Percentiles rank a stretch among this genome's conserved stretches.
phyloP scores from a whole-genome alignment of 306 rosid species.

The Oxytropis ochrocephala region DNA sequence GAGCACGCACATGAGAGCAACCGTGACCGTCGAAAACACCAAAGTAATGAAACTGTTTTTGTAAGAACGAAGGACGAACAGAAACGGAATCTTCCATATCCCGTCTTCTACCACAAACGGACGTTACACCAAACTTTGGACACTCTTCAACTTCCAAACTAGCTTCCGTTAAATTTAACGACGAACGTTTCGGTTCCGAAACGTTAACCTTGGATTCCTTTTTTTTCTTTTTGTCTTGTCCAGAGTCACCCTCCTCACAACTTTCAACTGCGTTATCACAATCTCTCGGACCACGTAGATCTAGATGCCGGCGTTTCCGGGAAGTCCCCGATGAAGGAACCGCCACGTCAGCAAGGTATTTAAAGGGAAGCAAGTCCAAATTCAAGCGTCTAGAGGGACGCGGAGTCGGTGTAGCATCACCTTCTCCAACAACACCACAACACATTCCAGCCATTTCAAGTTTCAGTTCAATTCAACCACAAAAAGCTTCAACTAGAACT shows the following conservation, averaged over 20 bases:
- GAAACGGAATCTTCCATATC: constrained; percentile 94
- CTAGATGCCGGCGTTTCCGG: constrained; percentile 48
- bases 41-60: constrained; percentile 36
- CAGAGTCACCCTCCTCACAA: not conserved
- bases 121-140: constrained; percentile 57
- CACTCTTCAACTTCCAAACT: not conserved
- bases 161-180: not conserved
- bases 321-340: not conserved
- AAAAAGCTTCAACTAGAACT: not conserved
- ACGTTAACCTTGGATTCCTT: not conserved
- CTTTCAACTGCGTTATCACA: constrained; percentile 4
- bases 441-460: constrained; percentile 69
- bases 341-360: constrained; percentile 40
- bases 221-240: not conserved
- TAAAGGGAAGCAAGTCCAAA: constrained; percentile 34
- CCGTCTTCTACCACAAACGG: constrained; percentile 84
- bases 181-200: not conserved
- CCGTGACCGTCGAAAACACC: constrained; percentile 98
- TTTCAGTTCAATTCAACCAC: not conserved
- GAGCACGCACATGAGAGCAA: constrained; percentile 59
- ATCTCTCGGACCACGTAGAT: not conserved
- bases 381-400: constrained; percentile 35
- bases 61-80: constrained; percentile 30
- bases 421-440: constrained; percentile 69
- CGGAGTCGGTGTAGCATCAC: constrained; percentile 42